Evolutionary conservation across 441 rosid species (phyloP).

Genomic region (Arabidopsis lyrata): DNA sequence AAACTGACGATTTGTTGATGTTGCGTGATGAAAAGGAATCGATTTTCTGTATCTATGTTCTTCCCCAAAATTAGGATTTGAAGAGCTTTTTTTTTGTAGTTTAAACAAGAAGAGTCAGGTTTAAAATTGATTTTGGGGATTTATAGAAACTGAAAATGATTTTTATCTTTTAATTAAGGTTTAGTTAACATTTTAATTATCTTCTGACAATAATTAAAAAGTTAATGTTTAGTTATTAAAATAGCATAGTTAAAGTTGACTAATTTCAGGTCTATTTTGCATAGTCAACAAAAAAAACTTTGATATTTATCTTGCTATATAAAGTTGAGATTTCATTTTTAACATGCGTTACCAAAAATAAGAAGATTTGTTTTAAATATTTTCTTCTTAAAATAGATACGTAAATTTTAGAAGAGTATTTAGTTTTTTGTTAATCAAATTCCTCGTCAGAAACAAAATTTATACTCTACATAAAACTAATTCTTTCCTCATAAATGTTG

Average conservation of each 20-base stretch:
- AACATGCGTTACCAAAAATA: background rate
- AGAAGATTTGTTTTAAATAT: background rate
- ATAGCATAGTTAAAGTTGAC: background rate
- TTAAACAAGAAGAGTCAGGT: background rate
- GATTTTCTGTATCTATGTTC: background rate
- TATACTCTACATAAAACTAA: too few relatives aligned
- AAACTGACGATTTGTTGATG: background rate
- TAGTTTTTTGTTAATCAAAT: background rate
- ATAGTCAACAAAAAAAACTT: background rate
- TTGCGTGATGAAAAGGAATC: background rate
- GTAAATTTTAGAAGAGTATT: background rate
- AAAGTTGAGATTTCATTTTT: background rate
- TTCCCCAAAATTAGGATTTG: background rate
- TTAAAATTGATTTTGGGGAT: background rate
- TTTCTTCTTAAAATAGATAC: background rate
- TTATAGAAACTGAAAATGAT: background rate
- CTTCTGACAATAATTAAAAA: background rate
- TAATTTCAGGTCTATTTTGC: background rate
- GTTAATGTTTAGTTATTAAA: background rate
- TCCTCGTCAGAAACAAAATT: too few relatives aligned
- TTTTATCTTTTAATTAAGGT: background rate
- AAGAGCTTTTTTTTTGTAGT: background rate
- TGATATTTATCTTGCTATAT: background rate
- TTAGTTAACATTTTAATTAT: background rate
- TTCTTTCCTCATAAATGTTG: too few relatives aligned